A percentile compares a stretch with the other conserved stretches of the same genome.
phyloP scores from a whole-genome alignment of 1,284 basidiomycete species.

The Gomphus bonarii region DNA sequence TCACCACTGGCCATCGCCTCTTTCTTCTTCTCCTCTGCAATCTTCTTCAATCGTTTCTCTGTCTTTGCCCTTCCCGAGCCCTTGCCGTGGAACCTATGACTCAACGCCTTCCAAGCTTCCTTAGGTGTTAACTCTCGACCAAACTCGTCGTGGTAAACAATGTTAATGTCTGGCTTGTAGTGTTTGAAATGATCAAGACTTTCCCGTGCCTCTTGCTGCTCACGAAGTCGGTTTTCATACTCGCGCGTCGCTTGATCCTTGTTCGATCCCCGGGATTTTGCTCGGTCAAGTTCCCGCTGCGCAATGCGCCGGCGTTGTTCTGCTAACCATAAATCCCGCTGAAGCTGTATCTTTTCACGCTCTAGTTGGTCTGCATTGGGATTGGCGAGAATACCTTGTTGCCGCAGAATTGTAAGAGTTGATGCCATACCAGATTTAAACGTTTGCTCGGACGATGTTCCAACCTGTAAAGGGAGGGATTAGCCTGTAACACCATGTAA shows the following conservation, averaged over 20 bases:
- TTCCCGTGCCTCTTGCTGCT: slow-evolving; percentile 83
- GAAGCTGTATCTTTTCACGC: slow-evolving; percentile 74
- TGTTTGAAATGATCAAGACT: slow-evolving; percentile 79
- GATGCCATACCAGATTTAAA: slow-evolving; percentile 79
- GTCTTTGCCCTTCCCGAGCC: slow-evolving; percentile 90
- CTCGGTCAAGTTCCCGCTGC: slow-evolving; percentile 70
- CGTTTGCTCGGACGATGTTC: slow-evolving; percentile 62
- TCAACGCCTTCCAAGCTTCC: slow-evolving; percentile 94
- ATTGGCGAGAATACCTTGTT: slow-evolving; percentile 81
- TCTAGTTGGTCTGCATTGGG: slow-evolving; percentile 59
- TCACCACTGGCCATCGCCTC: slow-evolving; percentile 87
- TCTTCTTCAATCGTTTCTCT: slow-evolving; percentile 88
- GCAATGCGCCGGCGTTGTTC: slow-evolving; percentile 70
- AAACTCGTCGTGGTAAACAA: slow-evolving; percentile 95
- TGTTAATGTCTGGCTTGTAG: slow-evolving; percentile 96
- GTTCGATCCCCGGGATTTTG: slow-evolving; percentile 66
- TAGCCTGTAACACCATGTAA: background rate
- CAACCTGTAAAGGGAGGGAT: slow-evolving; percentile 26
- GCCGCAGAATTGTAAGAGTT: slow-evolving; percentile 79
- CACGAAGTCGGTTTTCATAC: slow-evolving; percentile 86
- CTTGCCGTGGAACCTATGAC: slow-evolving; percentile 95
- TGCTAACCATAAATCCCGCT: slow-evolving; percentile 86
- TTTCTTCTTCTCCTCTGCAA: slow-evolving; percentile 88
- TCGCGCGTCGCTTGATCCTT: slow-evolving; percentile 93
- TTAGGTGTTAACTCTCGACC: slow-evolving; percentile 85